Base-by-base conservation (phyloP, 1,139 yeast genomes). In the Debaryomyces psychrophilus region DNA sequence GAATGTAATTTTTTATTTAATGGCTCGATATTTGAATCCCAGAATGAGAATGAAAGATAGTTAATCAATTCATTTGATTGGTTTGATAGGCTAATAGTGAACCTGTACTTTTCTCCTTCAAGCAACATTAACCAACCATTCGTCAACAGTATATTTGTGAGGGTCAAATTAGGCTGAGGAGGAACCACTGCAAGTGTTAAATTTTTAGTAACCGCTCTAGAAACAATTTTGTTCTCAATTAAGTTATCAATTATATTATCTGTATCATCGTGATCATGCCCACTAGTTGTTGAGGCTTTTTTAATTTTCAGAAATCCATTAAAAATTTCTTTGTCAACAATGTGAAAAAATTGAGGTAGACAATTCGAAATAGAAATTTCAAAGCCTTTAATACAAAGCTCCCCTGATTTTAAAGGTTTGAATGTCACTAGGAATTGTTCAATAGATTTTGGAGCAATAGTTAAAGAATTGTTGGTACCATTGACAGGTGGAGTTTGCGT, bases 101-200 rank as follows among this genome's bases (percentile, higher is more conserved):
- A 81, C 3, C 64, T 57, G 44, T 73, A 73, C 43, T 70, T 68
- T 54, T 90, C 95, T 5, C 96, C 96, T 58, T 89, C 96, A 18
- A 89, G 64, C n/a, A 89, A 63, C 90, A 88, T 85, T 3, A 85
- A 58, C 83, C 89, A 84, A 2, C 83, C 82, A 56, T 83, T 84
- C 28, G 79, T 75, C 6, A 87, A 71, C 59, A 83, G 78, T 5
- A 81, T 66, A 36, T 77, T 73, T 1, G 79, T 67, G 6, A 86
- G 61, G 2, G 81, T 74, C 41, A 89, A 66, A 7, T 76, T 67
- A 0, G 96, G 96, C 56, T 88, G 92, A 0, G 85, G 79, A 1
- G 83, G 77, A 12, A 86, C 72, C 0, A 87, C 87, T 4, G 67
- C 62, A 5, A 73, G 56, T 1, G 45, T 40, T 9, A 73, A 46